Percentiles rank a stretch among this genome's conserved stretches.
Conservation (phyloP, 805 yeast genomes). For the Metschnikowia lachancei region DNA sequence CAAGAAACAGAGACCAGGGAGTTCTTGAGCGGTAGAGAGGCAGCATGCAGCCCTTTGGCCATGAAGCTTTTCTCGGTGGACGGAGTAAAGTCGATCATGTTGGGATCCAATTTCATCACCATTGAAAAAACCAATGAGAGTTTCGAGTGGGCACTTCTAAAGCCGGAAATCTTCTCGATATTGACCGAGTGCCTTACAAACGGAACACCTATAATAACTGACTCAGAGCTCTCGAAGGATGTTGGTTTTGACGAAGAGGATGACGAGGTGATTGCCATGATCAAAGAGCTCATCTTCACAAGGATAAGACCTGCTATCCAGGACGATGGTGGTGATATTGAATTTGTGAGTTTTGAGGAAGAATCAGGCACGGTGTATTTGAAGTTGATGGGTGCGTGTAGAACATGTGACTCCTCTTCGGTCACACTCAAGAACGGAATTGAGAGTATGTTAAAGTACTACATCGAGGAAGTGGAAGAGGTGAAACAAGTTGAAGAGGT, state of each 20-base stretch:
- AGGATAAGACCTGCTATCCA: conserved; percentile 71
- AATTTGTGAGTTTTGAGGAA: conserved; percentile 56
- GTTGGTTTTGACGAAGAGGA: conserved; percentile 55
- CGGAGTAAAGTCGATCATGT: conserved; percentile 73
- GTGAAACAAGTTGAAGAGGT: conserved; percentile 53
- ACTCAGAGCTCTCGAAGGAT: conserved; percentile 31
- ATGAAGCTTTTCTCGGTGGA: conserved; percentile 70
- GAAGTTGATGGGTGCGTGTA: conserved; percentile 65
- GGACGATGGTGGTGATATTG: conserved; percentile 76
- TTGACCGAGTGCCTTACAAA: conserved; percentile 54
- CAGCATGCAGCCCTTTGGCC: conserved; percentile 72
- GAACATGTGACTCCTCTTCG: conserved; percentile 66
- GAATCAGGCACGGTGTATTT: conserved; percentile 56
- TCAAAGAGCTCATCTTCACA: conserved; percentile 66
- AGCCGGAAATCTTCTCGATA: conserved; percentile 64
- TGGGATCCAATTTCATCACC: conserved; percentile 82
- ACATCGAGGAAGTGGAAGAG: conserved; percentile 62
- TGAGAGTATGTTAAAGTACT: conserved; percentile 67
- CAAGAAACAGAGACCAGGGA: conserved; percentile 62
- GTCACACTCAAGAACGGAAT: conserved; percentile 68
- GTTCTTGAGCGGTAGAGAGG: conserved; percentile 72
- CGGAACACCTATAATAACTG: conserved; percentile 51
- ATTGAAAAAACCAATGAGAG: conserved; percentile 58
- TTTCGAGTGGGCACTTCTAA: conserved; percentile 57
- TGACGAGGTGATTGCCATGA: conserved; percentile 64